Evolutionary conservation across 768 basidiomycete genomes (phyloP).

Genomic region (Chalciporus piperatus): DNA sequence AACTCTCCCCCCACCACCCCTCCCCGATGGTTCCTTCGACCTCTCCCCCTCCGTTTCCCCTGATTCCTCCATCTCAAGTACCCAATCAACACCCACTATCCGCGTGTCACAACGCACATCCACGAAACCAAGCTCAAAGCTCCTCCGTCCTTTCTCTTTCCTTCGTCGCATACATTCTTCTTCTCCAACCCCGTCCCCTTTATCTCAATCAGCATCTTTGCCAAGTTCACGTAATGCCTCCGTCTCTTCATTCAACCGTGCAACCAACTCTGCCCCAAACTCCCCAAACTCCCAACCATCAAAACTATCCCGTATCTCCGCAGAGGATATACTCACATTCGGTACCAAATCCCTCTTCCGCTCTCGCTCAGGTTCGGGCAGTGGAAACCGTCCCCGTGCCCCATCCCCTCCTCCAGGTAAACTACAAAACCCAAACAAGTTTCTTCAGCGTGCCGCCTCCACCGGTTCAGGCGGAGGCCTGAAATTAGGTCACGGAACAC

Average conservation of each 20-base stretch:
- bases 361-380: slow-evolving; percentile 17
- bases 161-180: slow-evolving; percentile 16
- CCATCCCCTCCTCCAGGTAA: slow-evolving; percentile 18
- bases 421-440: slow-evolving; percentile 1
- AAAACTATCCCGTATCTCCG: slow-evolving; percentile 18
- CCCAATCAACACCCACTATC: slow-evolving; percentile 21
- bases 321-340: slow-evolving; percentile 31
- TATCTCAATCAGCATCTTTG: slow-evolving; percentile 10
- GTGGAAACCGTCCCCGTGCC: background rate
- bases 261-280: slow-evolving; percentile 13
- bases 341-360: slow-evolving; percentile 32
- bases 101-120: slow-evolving; percentile 6
- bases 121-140: slow-evolving; percentile 14
- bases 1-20: background rate
- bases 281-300: slow-evolving; percentile 10
- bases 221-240: slow-evolving; percentile 13
- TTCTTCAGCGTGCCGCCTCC: slow-evolving; percentile 21
- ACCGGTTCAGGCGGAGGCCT: slow-evolving; percentile 11
- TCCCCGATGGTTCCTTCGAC: slow-evolving; percentile 3
- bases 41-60: slow-evolving; percentile 22
- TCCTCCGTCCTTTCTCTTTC: slow-evolving; percentile 21
- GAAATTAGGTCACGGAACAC: background rate
- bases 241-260: slow-evolving; percentile 10
- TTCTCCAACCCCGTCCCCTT: slow-evolving; percentile 7
- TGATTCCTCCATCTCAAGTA: slow-evolving; percentile 18